These are phyloP conservation scores for Colletotrichum plurivorum DNA, from an alignment of 2,329 filamentous ascomycete genomes.

Conservation along the genomic window DNA sequence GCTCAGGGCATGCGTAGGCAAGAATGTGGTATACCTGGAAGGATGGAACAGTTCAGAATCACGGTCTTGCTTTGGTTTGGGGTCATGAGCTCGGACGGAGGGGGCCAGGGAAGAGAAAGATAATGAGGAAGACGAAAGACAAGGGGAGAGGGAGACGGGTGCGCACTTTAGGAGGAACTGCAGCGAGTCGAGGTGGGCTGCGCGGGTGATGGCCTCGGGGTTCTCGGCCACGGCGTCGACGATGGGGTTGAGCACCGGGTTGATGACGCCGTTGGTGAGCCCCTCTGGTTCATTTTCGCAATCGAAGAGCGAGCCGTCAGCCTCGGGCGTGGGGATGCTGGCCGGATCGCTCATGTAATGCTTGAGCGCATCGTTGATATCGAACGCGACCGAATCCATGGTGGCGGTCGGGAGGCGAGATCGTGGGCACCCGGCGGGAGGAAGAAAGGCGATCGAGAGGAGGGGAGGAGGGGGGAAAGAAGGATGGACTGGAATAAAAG, in stretches of 20 bases:
- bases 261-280: conserved; percentile 83
- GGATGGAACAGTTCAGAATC: conserved; percentile 72
- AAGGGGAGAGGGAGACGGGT: conserved; percentile 63
- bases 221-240: conserved; percentile 93
- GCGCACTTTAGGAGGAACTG: conserved; percentile 98
- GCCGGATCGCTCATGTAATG: conserved; percentile 95
- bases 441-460: conserved; percentile 31
- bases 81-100: conserved; percentile 29
- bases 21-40: conserved; percentile 84
- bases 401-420: conserved; percentile 46
- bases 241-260: conserved; percentile 89
- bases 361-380: conserved; percentile 97
- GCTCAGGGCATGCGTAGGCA: conserved; percentile 87
- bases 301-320: conserved; percentile 85
- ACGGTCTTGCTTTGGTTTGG: conserved; percentile 9
- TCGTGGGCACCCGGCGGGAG: conserved; percentile 32
- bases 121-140: conserved; percentile 44
- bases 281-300: conserved; percentile 93
- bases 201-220: conserved; percentile 87
- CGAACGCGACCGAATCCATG: conserved; percentile 87
- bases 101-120: conserved; percentile 44
- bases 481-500: conserved; percentile 27
- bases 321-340: conserved; percentile 87
- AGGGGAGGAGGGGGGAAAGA: not conserved
- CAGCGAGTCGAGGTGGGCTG: conserved; percentile 88